A percentile compares a stretch with the other conserved stretches of the same genome.
These are phyloP conservation scores for Viola odorata DNA, from an alignment of 345 rosid genomes.

Conservation along the genomic window DNA sequence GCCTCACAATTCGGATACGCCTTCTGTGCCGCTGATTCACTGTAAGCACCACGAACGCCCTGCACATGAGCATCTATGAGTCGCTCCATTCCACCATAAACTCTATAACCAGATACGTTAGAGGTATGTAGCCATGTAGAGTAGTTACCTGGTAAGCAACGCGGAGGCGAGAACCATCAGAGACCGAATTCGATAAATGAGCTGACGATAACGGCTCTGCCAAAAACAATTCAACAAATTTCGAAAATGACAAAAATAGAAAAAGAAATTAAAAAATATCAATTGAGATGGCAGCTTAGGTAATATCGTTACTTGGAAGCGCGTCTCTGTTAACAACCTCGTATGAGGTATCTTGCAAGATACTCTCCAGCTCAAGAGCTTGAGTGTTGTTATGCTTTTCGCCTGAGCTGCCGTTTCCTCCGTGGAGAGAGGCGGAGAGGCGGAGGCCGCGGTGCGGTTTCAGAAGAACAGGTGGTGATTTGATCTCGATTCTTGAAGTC, in stretches of 20 bases:
- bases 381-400: slow-evolving; percentile 4
- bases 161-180: slow-evolving; percentile 70
- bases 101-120: too few relatives aligned
- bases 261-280: background rate
- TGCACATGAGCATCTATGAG: slow-evolving; percentile 9
- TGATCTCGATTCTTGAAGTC: slow-evolving; percentile 3
- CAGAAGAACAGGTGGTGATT: slow-evolving; percentile 5
- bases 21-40: slow-evolving; percentile 93
- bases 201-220: slow-evolving; percentile 78
- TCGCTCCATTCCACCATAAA: too few relatives aligned
- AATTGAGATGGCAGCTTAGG: background rate
- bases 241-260: background rate
- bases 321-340: slow-evolving; percentile 30
- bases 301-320: slow-evolving; percentile 53
- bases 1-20: slow-evolving; percentile 94
- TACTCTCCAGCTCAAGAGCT: slow-evolving; percentile 38
- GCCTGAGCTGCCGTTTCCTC: slow-evolving; percentile 14
- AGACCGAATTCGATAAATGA: slow-evolving; percentile 35
- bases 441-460: slow-evolving; percentile 24
- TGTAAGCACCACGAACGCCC: slow-evolving; percentile 94
- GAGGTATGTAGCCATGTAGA: background rate
- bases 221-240: background rate
- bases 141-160: slow-evolving; percentile 87
- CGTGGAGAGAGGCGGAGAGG: slow-evolving; percentile 20
- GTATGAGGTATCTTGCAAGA: slow-evolving; percentile 15